Conservation (phyloP, 768 basidiomycete species). For the Sporobolomyces roseus region DNA sequence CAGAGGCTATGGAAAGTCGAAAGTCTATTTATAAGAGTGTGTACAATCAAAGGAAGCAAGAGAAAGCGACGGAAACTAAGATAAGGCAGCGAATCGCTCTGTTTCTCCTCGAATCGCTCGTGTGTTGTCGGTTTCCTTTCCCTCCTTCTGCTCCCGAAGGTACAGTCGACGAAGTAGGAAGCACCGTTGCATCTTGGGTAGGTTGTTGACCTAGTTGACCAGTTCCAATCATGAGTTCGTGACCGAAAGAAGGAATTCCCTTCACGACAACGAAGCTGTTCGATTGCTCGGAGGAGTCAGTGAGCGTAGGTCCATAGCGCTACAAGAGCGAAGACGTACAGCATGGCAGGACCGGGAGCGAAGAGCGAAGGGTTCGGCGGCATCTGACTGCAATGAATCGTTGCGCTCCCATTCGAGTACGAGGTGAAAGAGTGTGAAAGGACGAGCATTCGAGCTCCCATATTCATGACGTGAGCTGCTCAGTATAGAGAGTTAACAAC, state of each 20-base stretch:
- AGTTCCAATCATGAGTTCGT: conserved; percentile 68
- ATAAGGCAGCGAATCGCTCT: no score
- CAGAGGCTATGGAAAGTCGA: no score
- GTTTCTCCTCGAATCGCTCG: neutral
- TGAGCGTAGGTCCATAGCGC: neutral
- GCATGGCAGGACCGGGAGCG: conserved; percentile 66
- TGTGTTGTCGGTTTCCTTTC: neutral
- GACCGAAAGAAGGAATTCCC: conserved; percentile 76
- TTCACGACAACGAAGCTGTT: conserved; percentile 60
- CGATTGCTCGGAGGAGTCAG: conserved; percentile 42
- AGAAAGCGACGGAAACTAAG: no score
- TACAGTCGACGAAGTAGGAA: neutral
- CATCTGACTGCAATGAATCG: conserved; percentile 69
- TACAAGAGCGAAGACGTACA: conserved; percentile 10
- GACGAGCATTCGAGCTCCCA: conserved; percentile 71
- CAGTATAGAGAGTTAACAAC: neutral
- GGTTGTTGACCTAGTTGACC: conserved; percentile 58
- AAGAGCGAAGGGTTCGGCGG: conserved; percentile 77
- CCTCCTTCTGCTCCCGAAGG: neutral
- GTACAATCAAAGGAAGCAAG: no score
- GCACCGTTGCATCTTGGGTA: neutral
- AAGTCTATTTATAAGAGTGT: no score
- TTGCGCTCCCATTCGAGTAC: conserved; percentile 65
- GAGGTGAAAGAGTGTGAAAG: conserved; percentile 79
- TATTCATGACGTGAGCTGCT: conserved; percentile 38